Evolutionary conservation across 2,329 filamentous ascomycete genomes (phyloP).

Genomic region (Rutstroemia sp.): DNA sequence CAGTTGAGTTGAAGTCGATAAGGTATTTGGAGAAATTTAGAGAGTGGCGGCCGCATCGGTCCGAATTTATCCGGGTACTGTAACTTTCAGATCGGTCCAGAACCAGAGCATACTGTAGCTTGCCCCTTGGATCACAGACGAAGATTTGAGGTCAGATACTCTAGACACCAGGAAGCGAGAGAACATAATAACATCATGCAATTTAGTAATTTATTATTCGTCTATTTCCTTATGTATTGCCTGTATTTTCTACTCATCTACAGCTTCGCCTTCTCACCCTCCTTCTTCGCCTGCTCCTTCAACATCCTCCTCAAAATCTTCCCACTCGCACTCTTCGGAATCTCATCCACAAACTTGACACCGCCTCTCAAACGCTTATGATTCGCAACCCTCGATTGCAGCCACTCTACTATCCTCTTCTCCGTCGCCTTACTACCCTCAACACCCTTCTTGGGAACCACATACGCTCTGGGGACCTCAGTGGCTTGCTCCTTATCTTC

Average conservation of each 20-base stretch:
- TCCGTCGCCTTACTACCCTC: conserved; percentile 21
- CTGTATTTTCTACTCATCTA: not conserved
- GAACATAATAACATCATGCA: too few relatives aligned
- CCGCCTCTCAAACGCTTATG: conserved; percentile 66
- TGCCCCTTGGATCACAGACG: too few relatives aligned
- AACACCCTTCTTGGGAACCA: conserved; percentile 38
- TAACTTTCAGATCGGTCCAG: too few relatives aligned
- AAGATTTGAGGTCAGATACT: too few relatives aligned
- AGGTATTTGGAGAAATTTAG: too few relatives aligned
- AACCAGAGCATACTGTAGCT: too few relatives aligned
- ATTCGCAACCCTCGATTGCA: conserved; percentile 50
- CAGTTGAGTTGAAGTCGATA: not conserved
- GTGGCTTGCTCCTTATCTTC: conserved; percentile 54
- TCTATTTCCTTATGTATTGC: not conserved
- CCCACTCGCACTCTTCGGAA: conserved; percentile 60
- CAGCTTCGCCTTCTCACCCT: conserved; percentile 14
- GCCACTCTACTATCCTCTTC: conserved; percentile 46
- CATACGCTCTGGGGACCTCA: conserved; percentile 60
- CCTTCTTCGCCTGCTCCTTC: conserved; percentile 32
- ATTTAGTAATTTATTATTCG: too few relatives aligned
- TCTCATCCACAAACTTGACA: conserved; percentile 53
- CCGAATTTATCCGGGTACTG: too few relatives aligned
- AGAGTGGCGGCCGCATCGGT: too few relatives aligned
- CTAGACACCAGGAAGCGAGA: too few relatives aligned
- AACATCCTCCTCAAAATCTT: conserved; percentile 43